These are phyloP conservation scores for Cryphonectria nitschkei DNA, from an alignment of 2,329 filamentous ascomycete genomes.

Conservation along the genomic window DNA sequence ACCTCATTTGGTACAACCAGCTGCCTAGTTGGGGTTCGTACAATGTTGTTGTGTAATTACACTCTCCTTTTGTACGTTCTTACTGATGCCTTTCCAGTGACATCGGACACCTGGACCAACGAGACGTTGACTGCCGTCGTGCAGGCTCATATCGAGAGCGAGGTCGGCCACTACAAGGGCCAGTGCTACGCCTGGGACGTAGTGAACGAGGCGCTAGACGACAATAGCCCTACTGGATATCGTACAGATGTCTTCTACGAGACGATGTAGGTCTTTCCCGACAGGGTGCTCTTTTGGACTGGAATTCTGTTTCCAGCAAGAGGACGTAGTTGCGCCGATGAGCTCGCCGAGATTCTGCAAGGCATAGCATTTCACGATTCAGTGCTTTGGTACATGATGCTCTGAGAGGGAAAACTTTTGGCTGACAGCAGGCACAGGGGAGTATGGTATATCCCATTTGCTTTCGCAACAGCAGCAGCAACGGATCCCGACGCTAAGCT, in stretches of 20 bases:
- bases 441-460: conserved; percentile 58
- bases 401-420: background rate
- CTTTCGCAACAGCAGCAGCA: conserved; percentile 59
- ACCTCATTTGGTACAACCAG: conserved; percentile 56
- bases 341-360: background rate
- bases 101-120: conserved; percentile 56
- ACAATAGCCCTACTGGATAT: conserved; percentile 61
- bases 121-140: conserved; percentile 56
- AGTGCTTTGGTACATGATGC: background rate
- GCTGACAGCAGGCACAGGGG: background rate
- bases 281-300: background rate
- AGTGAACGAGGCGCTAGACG: conserved; percentile 65
- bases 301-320: background rate
- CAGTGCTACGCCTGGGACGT: conserved; percentile 69
- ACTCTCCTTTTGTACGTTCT: background rate
- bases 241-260: conserved; percentile 57
- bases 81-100: conserved; percentile 37
- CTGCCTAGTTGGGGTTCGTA: conserved; percentile 52
- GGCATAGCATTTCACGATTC: background rate
- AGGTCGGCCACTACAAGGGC: conserved; percentile 60
- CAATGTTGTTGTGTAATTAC: background rate
- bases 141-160: conserved; percentile 63
- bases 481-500: conserved; percentile 61
- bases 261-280: conserved; percentile 49
- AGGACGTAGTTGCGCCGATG: background rate